phyloP scores from a whole-genome alignment of 352 stramenopile species.

The Phytophthora boehmeriae region DNA sequence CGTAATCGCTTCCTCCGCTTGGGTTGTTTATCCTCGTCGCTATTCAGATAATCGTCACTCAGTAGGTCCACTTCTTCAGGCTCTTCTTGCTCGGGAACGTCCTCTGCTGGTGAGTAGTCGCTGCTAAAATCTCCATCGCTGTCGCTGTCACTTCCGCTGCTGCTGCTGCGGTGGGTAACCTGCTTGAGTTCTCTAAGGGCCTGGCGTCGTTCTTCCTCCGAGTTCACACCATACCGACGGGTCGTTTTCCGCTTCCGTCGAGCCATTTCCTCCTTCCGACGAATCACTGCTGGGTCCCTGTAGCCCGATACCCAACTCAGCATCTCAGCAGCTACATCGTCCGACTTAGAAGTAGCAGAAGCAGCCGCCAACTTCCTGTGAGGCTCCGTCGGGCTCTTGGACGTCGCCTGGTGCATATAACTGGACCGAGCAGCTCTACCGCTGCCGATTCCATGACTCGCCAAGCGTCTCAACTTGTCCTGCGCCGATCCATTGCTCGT shows the following conservation, averaged over 20 bases:
- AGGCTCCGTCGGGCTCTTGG: conserved; percentile 30
- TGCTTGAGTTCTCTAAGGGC: conserved; percentile 42
- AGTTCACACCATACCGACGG: conserved; percentile 43
- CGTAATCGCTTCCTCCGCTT: conserved; percentile 35
- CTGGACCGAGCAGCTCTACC: conserved; percentile 8
- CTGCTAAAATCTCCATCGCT: conserved; percentile 41
- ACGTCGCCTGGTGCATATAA: conserved; percentile 29
- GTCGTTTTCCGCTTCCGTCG: conserved; percentile 46
- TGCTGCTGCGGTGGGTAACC: conserved; percentile 34
- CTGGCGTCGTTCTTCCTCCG: conserved; percentile 46
- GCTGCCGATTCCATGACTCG: conserved; percentile 1
- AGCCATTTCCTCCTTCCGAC: conserved; percentile 56
- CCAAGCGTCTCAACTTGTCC: conserved; percentile 5
- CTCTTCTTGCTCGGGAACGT: conserved; percentile 42
- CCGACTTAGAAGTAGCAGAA: conserved; percentile 7
- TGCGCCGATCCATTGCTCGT: not conserved
- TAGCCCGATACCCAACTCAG: conserved; percentile 59
- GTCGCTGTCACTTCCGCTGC: conserved; percentile 33
- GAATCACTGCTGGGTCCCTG: conserved; percentile 59
- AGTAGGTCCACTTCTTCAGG: conserved; percentile 44
- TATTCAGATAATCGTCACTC: conserved; percentile 57
- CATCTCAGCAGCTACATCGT: conserved; percentile 53
- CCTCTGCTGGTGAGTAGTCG: conserved; percentile 50
- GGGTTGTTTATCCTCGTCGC: conserved; percentile 21
- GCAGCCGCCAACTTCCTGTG: conserved; percentile 17